Evolutionary conservation across 257 asterid genomes (phyloP), one percentile per base, ranked within the genome.

Genomic region (Perilla frutescens): DNA sequence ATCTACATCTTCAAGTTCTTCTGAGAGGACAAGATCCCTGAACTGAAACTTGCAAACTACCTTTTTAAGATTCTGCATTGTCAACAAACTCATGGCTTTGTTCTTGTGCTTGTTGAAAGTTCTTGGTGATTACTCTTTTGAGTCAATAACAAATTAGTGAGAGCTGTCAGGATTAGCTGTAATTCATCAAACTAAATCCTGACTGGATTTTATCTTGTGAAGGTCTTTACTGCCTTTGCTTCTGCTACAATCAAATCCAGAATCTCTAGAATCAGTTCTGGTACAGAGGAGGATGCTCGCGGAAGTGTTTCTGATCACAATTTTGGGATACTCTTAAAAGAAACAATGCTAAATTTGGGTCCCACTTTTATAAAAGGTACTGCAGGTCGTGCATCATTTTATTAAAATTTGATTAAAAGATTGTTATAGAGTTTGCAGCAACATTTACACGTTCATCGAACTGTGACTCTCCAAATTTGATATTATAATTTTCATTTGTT

Each of bases 341-440:
- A 91, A 78, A 90, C 97, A 57, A 83, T 94, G 91, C 89, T 94
- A 62, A 83, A 82, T 71, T 81, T 94, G 89, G 99, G 99, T 32
- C 99, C 99, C 58, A 88, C 99, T 77, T 94, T 94, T 84, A 88
- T 94, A 66, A 94, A 94, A 90, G 87, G 99, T 91, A 82, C 80
- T 79, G 69, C 8, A 39, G 47, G 4, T 49, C 60, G 36, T 61
- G 40, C 58, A 4, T 49, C 62, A 48, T 69, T 55, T 60, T 55
- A 62, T 41, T 14, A 53, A 59, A 43, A 41, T 70, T 59, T 61
- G 55, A 72, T 62, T 5, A 36, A 71, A 15, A 26, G 57, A 74
- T 48, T 45, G 26, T 59, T 62, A 36, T 71, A 47, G 59, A 15
- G 70, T 5, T 44, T 62, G 55, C 51, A 14, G 72, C 66, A 45